phyloP scores from a whole-genome alignment of 345 rosid genomes.

The Eucalyptus pumila region DNA sequence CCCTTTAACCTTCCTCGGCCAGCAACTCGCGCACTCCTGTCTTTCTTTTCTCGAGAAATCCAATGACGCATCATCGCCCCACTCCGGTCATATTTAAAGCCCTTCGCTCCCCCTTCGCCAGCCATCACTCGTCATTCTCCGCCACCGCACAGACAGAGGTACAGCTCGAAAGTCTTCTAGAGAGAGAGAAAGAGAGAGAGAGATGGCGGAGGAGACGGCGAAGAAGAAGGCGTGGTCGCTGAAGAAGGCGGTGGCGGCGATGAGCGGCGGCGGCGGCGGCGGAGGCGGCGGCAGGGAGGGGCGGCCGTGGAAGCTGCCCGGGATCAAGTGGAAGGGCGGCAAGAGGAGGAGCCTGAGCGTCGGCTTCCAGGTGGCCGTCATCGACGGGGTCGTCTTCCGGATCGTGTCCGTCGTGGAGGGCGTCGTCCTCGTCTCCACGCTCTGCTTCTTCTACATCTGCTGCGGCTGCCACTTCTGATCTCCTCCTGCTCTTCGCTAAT shows the following conservation, averaged over 20 bases:
- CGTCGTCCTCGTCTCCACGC: conserved; percentile 47
- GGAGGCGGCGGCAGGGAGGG: not conserved
- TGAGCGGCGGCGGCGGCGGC: not conserved
- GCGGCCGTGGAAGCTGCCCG: not conserved
- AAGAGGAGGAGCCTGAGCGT: conserved; percentile 11
- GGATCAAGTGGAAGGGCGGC: conserved; percentile 7
- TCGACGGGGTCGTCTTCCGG: conserved; percentile 41
- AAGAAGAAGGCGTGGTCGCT: not conserved
- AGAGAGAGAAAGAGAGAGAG: not conserved
- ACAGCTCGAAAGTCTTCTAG: not conserved
- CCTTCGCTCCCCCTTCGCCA: not conserved
- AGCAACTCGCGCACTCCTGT: not conserved
- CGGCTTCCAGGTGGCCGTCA: conserved; percentile 10
- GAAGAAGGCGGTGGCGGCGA: conserved; percentile 3
- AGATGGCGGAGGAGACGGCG: not conserved
- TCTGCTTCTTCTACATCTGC: conserved; percentile 68
- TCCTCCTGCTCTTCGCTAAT: not conserved
- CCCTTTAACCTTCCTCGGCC: not conserved
- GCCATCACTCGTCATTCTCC: not conserved
- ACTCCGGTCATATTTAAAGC: not conserved
- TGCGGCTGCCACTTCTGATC: conserved; percentile 59
- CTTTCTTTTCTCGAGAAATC: not conserved
- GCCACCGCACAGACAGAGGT: not conserved
- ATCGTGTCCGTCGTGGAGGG: conserved; percentile 48
- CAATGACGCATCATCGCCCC: not conserved